phyloP scores from a whole-genome alignment of 306 rosid species.

The Lablab purpureus region DNA sequence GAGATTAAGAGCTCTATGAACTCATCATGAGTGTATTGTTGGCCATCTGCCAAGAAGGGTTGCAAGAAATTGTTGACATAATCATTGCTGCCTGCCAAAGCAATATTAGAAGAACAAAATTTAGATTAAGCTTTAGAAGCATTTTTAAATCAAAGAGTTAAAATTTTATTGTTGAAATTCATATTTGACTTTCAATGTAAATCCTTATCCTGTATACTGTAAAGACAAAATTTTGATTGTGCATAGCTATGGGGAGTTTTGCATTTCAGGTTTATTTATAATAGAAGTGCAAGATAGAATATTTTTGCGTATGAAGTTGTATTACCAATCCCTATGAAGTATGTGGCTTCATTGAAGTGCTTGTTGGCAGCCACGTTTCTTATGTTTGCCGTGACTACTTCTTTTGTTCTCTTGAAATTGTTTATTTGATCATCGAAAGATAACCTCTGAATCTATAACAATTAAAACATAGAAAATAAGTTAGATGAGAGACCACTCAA shows the following conservation, averaged over 20 bases:
- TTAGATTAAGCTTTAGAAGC: too few relatives aligned
- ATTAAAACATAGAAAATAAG: not conserved
- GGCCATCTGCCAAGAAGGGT: constrained; percentile 81
- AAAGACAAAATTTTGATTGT: too few relatives aligned
- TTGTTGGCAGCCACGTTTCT: constrained; percentile 64
- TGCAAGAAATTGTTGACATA: constrained; percentile 90
- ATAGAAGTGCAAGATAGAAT: constrained; percentile 8
- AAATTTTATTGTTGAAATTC: too few relatives aligned
- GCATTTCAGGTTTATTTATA: too few relatives aligned
- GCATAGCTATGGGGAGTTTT: too few relatives aligned
- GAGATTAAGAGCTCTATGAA: constrained; percentile 61
- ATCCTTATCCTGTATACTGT: too few relatives aligned
- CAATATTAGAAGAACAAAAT: too few relatives aligned
- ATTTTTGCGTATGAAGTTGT: not conserved
- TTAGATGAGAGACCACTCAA: constrained; percentile 16
- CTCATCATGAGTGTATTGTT: constrained; percentile 82
- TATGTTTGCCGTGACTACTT: constrained; percentile 55
- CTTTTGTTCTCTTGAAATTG: constrained; percentile 60
- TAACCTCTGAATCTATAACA: constrained; percentile 70
- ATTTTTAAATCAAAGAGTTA: too few relatives aligned
- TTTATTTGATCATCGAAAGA: constrained; percentile 82
- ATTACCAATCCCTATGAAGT: constrained; percentile 83
- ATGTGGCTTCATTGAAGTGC: constrained; percentile 69
- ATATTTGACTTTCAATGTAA: too few relatives aligned
- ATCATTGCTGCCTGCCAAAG: constrained; percentile 84